These are phyloP conservation scores for Hypseocharis bilobata DNA, from an alignment of 441 rosid genomes.

Conservation along the genomic window DNA sequence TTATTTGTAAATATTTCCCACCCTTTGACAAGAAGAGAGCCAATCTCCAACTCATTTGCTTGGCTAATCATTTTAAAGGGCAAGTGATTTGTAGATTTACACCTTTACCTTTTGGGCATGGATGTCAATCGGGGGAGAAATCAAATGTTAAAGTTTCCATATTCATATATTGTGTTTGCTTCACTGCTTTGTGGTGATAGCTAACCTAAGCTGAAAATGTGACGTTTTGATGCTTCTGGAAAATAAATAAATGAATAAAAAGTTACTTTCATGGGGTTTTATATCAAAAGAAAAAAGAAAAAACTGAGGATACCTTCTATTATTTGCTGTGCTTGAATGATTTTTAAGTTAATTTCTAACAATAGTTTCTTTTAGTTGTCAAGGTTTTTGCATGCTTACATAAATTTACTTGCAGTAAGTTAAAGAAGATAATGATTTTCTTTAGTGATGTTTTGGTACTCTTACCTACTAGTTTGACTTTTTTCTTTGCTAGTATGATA, in stretches of 20 bases:
- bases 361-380: conserved; percentile 2
- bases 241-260: too few relatives aligned
- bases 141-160: not conserved
- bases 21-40: too few relatives aligned
- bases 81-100: too few relatives aligned
- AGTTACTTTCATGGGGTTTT: too few relatives aligned
- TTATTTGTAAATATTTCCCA: too few relatives aligned
- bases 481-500: conserved; percentile 74
- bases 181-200: not conserved
- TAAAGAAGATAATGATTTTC: not conserved
- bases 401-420: not conserved
- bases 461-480: conserved; percentile 33
- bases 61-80: too few relatives aligned
- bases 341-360: not conserved
- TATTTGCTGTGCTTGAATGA: too few relatives aligned
- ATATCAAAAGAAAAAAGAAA: too few relatives aligned
- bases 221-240: not conserved
- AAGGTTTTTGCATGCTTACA: conserved; percentile 16
- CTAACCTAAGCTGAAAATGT: not conserved
- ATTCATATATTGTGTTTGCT: not conserved
- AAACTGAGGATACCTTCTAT: too few relatives aligned
- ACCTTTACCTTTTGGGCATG: not conserved
- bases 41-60: too few relatives aligned
- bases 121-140: not conserved
- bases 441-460: conserved; percentile 11